phyloP scores from a whole-genome alignment of 2,329 filamentous ascomycete species.

The Colletotrichum coccodes region DNA sequence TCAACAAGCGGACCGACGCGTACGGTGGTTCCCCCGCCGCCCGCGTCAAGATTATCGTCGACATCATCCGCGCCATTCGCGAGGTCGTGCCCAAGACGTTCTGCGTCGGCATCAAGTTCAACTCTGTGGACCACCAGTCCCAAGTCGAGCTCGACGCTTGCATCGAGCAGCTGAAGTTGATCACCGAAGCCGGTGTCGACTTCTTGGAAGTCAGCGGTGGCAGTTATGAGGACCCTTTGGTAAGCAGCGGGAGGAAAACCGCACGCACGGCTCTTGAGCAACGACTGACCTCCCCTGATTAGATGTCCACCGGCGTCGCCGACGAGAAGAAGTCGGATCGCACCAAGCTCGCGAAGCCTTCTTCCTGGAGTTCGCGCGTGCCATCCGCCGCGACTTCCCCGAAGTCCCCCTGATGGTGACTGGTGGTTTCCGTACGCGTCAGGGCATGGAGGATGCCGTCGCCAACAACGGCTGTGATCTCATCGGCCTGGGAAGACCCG shows the following conservation, averaged over 20 bases:
- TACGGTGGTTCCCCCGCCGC: conserved; percentile 64
- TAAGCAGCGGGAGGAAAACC: conserved; percentile 38
- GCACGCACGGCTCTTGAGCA: conserved; percentile 43
- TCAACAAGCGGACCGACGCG: conserved; percentile 62
- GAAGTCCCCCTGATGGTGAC: conserved; percentile 65
- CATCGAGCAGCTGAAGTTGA: conserved; percentile 65
- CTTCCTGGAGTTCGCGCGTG: conserved; percentile 73
- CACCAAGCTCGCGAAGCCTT: conserved; percentile 71
- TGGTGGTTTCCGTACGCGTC: conserved; percentile 67
- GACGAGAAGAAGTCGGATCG: conserved; percentile 46
- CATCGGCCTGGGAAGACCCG: conserved; percentile 51
- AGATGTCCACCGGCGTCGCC: conserved; percentile 23
- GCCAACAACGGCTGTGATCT: conserved; percentile 51
- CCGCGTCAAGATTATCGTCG: conserved; percentile 59
- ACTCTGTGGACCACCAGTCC: conserved; percentile 66
- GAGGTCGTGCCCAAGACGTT: conserved; percentile 51
- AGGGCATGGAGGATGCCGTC: conserved; percentile 53
- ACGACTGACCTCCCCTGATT: conserved; percentile 19
- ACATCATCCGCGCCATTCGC: conserved; percentile 57
- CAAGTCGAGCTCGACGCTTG: conserved; percentile 58
- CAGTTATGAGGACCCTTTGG: conserved; percentile 62
- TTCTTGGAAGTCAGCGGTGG: conserved; percentile 77
- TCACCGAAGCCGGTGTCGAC: conserved; percentile 64
- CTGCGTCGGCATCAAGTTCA: conserved; percentile 64
- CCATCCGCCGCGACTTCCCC: conserved; percentile 56